Evolutionary conservation across 23 red algal genomes (phyloP).

Genomic region (Gracilaria caudata): DNA sequence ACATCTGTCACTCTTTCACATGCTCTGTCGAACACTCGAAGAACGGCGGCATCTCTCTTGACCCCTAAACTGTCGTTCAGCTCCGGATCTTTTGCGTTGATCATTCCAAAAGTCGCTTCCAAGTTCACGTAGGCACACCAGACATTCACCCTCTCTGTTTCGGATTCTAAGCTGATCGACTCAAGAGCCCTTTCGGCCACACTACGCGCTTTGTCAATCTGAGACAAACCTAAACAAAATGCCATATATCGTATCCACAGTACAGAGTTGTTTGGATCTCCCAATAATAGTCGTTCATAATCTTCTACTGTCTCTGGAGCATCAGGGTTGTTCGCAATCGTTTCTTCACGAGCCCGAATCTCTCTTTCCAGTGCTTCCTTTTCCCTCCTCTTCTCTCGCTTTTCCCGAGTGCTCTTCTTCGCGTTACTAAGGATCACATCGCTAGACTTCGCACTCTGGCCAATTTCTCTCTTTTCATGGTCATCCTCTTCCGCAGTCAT

Average conservation of each 20-base stretch:
- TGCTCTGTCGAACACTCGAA: slow-evolving; percentile 77
- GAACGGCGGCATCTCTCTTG: slow-evolving; percentile 61
- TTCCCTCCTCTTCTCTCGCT: slow-evolving; percentile 59
- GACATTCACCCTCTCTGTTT: slow-evolving; percentile 74
- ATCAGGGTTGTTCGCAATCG: slow-evolving; percentile 58
- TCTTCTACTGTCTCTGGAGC: slow-evolving; percentile 87
- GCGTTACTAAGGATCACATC: not conserved
- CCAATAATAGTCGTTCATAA: slow-evolving; percentile 91
- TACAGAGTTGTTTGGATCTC: slow-evolving; percentile 77
- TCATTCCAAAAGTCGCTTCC: slow-evolving; percentile 72
- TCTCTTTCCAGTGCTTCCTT: slow-evolving; percentile 45
- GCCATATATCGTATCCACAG: slow-evolving; percentile 98
- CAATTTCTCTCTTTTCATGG: not conserved
- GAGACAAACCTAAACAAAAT: slow-evolving; percentile 65
- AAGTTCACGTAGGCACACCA: slow-evolving; percentile 96
- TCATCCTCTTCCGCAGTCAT: not conserved
- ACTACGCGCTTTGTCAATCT: slow-evolving; percentile 77
- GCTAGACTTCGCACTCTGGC: not conserved
- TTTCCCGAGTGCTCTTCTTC: slow-evolving; percentile 65
- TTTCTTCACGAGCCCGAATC: slow-evolving; percentile 75
- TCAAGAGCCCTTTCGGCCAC: slow-evolving; percentile 88
- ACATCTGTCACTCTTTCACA: slow-evolving; percentile 73
- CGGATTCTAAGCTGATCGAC: slow-evolving; percentile 60
- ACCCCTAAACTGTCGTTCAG: slow-evolving; percentile 37
- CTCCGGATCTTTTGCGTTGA: slow-evolving; percentile 33